These are phyloP conservation scores for Gnomoniopsis sp. DNA, from an alignment of 2,329 filamentous ascomycete species.

Conservation along the genomic window DNA sequence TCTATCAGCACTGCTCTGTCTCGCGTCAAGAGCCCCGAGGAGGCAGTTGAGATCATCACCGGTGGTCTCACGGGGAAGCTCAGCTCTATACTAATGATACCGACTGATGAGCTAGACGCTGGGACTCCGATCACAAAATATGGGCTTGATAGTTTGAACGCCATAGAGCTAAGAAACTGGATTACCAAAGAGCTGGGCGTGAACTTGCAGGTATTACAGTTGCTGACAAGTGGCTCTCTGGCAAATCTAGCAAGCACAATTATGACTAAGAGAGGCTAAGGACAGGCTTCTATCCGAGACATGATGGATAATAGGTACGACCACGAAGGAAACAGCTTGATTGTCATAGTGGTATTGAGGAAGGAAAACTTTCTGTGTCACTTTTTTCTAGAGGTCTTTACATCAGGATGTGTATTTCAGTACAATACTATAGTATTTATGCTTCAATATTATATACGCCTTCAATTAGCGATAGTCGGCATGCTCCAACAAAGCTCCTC, in stretches of 20 bases:
- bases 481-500: too few relatives aligned
- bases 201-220: slow-evolving; percentile 52
- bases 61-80: slow-evolving; percentile 46
- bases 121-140: slow-evolving; percentile 25
- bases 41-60: slow-evolving; percentile 43
- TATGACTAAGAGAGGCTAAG: slow-evolving; percentile 20
- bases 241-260: neutral
- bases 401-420: too few relatives aligned
- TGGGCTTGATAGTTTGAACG: slow-evolving; percentile 27
- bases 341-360: too few relatives aligned
- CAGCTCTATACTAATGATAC: slow-evolving; percentile 46
- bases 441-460: too few relatives aligned
- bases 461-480: too few relatives aligned
- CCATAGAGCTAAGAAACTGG: slow-evolving; percentile 29
- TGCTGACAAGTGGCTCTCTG: slow-evolving; percentile 43
- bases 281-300: neutral
- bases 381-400: too few relatives aligned
- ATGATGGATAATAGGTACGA: neutral
- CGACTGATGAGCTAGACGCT: slow-evolving; percentile 24
- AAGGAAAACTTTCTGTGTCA: too few relatives aligned
- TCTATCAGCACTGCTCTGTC: slow-evolving; percentile 43
- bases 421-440: too few relatives aligned
- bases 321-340: too few relatives aligned
- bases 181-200: slow-evolving; percentile 44
- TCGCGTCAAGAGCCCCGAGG: slow-evolving; percentile 37